A percentile compares a stretch with the other conserved stretches of the same genome.
These are phyloP conservation scores for Sarocladiaceae sp. DNA, from an alignment of 2,329 filamentous ascomycete species.

Conservation along the genomic window DNA sequence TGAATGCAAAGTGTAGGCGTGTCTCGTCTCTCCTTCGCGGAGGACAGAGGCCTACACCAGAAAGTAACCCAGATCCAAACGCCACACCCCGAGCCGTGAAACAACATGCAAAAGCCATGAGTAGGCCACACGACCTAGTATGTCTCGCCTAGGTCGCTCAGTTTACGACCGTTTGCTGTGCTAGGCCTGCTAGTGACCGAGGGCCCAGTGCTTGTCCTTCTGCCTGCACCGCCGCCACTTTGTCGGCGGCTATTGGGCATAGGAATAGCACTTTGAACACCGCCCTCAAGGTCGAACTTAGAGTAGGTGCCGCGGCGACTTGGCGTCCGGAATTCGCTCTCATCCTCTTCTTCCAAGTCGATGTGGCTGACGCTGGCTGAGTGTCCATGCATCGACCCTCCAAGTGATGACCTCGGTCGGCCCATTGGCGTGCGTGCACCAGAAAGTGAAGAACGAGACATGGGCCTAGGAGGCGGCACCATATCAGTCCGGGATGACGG, in stretches of 20 bases:
- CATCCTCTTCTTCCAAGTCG: constrained; percentile 41
- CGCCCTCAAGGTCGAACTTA: constrained; percentile 39
- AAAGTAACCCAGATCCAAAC: not conserved
- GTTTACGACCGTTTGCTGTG: constrained; percentile 31
- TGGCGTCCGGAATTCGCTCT: constrained; percentile 42
- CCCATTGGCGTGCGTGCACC: constrained; percentile 62
- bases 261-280: constrained; percentile 45
- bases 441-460: constrained; percentile 59
- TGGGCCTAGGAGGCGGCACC: constrained; percentile 52
- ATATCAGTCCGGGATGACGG: constrained; percentile 51
- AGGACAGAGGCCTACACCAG: not conserved
- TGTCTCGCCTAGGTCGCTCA: constrained; percentile 51
- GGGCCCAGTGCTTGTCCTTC: constrained; percentile 36
- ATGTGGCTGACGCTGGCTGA: constrained; percentile 54
- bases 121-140: constrained; percentile 33
- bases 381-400: constrained; percentile 56
- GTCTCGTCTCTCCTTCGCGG: not conserved
- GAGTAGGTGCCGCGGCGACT: constrained; percentile 52
- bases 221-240: constrained; percentile 22
- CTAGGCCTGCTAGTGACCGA: constrained; percentile 26
- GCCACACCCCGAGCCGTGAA: too few relatives aligned
- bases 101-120: too few relatives aligned
- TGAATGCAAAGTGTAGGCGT: not conserved
- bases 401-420: constrained; percentile 68
- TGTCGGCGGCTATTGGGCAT: constrained; percentile 39